Evolutionary conservation across 495 filamentous ascomycete genomes (phyloP).

Genomic region (Aspergillus steynii): DNA sequence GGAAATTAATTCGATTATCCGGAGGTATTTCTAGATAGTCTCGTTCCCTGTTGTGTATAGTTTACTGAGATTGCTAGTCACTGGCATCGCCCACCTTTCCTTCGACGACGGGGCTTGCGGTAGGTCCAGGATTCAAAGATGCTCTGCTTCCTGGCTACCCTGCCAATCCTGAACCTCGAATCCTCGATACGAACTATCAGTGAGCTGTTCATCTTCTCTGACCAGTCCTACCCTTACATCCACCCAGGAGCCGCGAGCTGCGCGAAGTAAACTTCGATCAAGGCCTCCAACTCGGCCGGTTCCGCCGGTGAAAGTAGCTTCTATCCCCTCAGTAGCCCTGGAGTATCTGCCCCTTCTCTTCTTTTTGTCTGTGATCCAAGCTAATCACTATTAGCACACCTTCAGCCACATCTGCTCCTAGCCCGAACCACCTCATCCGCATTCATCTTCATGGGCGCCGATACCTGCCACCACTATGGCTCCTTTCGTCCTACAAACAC

Average conservation of each 20-base stretch:
- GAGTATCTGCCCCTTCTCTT: slow-evolving; percentile 2
- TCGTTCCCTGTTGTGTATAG: too few relatives aligned
- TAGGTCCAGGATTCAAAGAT: slow-evolving; percentile 54
- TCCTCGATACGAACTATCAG: slow-evolving; percentile 44
- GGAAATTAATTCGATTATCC: too few relatives aligned
- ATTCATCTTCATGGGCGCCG: slow-evolving; percentile 28
- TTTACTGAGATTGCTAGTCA: slow-evolving; percentile 25
- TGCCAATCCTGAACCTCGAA: slow-evolving; percentile 26
- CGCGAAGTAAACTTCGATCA: slow-evolving; percentile 45
- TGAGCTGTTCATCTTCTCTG: too few relatives aligned
- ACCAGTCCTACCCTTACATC: too few relatives aligned
- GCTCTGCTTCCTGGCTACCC: slow-evolving; percentile 47
- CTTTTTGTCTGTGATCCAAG: too few relatives aligned
- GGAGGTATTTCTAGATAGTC: too few relatives aligned
- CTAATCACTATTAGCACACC: slow-evolving; percentile 20
- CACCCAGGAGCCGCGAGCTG: slow-evolving; percentile 19
- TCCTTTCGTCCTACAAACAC: slow-evolving; percentile 7
- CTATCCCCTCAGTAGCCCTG: slow-evolving; percentile 39
- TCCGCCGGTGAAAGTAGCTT: slow-evolving; percentile 44
- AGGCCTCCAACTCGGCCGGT: slow-evolving; percentile 43
- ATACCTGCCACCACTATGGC: slow-evolving; percentile 22
- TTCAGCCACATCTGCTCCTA: slow-evolving; percentile 33
- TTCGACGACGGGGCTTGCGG: slow-evolving; percentile 44
- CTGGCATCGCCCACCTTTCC: slow-evolving; percentile 52
- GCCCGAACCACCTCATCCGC: slow-evolving; percentile 30